phyloP scores from a whole-genome alignment of 805 yeast species.

The Deakozyma indianensis region DNA sequence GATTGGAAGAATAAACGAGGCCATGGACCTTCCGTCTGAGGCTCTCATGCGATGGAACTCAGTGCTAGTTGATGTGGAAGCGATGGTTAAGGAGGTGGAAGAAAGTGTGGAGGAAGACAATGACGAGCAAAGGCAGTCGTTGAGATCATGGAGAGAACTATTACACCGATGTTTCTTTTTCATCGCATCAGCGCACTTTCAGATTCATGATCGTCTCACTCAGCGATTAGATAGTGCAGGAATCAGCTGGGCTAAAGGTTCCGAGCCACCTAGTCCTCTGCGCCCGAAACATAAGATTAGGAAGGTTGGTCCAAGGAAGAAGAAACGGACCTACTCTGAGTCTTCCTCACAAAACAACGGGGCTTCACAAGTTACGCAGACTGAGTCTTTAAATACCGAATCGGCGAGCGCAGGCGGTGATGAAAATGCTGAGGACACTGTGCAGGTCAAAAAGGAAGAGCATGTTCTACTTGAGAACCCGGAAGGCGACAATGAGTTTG shows the following conservation, averaged over 20 bases:
- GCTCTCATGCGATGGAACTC: constrained; percentile 36
- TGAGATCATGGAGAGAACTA: constrained; percentile 40
- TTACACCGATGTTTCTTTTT: constrained; percentile 70
- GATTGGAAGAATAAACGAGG: constrained; percentile 59
- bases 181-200: constrained; percentile 60
- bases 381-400: neutral
- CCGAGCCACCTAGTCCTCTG: neutral
- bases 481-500: neutral
- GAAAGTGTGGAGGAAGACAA: constrained; percentile 6
- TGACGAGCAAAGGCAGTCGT: constrained; percentile 16
- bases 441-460: neutral
- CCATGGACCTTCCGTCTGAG: constrained; percentile 31
- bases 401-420: neutral
- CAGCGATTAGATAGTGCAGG: neutral
- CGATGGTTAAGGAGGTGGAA: constrained; percentile 8
- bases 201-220: constrained; percentile 22
- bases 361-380: neutral
- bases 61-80: constrained; percentile 24
- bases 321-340: neutral
- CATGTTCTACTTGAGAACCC: too few species aligned
- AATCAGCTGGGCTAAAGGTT: neutral
- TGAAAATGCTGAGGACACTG: neutral
- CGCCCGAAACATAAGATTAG: neutral
- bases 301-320: neutral
- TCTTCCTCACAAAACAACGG: neutral